These are phyloP conservation scores for Pseudonitzschia multiseries DNA, from an alignment of 108 stramenopile genomes.

Conservation along the genomic window DNA sequence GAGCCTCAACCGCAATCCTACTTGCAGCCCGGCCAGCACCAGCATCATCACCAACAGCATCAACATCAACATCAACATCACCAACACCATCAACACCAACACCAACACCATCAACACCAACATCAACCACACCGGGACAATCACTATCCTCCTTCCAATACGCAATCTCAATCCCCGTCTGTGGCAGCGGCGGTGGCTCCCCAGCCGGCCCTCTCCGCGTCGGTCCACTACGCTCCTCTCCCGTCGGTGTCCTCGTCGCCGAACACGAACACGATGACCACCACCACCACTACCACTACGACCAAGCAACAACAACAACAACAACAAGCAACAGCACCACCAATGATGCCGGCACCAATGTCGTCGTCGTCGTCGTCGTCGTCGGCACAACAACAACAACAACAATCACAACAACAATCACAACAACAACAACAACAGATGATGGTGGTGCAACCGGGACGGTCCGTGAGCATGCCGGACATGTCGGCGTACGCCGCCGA, in stretches of 20 bases:
- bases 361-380: neutral
- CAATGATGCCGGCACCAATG: constrained; percentile 19
- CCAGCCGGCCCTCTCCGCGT: neutral
- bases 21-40: constrained; percentile 6
- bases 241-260: neutral
- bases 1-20: neutral
- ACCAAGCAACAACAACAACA: too few species aligned
- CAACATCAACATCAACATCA: neutral
- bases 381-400: neutral
- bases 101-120: neutral
- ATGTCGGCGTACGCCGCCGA: constrained; percentile 71
- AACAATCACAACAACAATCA: too few species aligned
- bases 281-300: too few species aligned
- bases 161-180: neutral
- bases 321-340: neutral
- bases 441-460: constrained; percentile 28
- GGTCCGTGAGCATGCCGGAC: constrained; percentile 73
- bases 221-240: constrained; percentile 5
- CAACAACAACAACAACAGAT: too few species aligned
- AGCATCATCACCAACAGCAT: constrained; percentile 1
- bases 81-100: constrained; percentile 7
- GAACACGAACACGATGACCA: neutral
- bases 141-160: neutral
- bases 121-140: too few species aligned
- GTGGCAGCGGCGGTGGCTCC: neutral